Evolutionary conservation across 345 rosid species (phyloP).

Genomic region (Eutrema yunnanense): DNA sequence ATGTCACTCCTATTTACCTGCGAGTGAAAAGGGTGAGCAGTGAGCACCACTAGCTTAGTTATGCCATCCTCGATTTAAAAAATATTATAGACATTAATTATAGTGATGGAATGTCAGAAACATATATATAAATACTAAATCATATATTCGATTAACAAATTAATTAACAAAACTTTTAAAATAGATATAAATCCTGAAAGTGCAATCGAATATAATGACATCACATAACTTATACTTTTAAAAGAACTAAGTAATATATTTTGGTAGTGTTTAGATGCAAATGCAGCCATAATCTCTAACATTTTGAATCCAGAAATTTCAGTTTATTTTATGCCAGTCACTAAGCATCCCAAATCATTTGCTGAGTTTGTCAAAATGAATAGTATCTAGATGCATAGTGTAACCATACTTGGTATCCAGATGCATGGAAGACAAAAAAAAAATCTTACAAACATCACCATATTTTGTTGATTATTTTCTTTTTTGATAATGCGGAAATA

Average conservation of each 20-base stretch:
- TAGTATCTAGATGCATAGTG: neutral
- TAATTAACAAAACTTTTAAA: neutral
- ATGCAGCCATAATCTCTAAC: neutral
- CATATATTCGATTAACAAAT: neutral
- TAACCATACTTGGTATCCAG: neutral
- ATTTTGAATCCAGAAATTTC: neutral
- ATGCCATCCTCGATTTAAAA: neutral
- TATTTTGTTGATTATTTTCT: neutral
- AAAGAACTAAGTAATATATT: neutral
- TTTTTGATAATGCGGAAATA: neutral
- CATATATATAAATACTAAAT: neutral
- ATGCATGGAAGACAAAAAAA: neutral
- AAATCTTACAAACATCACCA: neutral
- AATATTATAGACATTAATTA: neutral
- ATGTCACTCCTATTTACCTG: neutral
- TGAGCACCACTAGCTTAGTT: neutral
- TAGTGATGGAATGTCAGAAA: neutral
- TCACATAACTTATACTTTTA: neutral
- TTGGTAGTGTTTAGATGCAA: neutral
- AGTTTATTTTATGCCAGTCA: neutral
- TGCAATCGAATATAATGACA: neutral
- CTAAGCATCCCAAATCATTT: neutral
- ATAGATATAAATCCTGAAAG: neutral
- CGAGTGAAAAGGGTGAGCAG: neutral
- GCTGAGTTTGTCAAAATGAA: neutral